phyloP scores from a whole-genome alignment of 306 rosid species.

The Sechiopsis laciniata region DNA sequence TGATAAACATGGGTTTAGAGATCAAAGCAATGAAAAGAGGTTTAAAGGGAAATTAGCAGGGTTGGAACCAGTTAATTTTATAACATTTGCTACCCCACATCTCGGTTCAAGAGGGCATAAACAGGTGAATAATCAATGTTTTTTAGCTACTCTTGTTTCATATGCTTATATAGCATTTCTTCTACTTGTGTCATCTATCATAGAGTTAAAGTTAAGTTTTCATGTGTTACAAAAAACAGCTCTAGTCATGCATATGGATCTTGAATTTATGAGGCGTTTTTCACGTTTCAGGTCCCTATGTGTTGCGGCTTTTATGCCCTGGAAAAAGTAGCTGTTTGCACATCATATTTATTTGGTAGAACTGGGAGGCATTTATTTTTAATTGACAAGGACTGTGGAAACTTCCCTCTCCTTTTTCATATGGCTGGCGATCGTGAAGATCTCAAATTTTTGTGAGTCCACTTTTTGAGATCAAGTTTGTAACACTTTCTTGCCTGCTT shows the following conservation, averaged over 20 bases:
- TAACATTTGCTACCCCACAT: conserved; percentile 80
- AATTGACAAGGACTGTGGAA: conserved; percentile 49
- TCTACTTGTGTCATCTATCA: not conserved
- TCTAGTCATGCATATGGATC: conserved; percentile 6
- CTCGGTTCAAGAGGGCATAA: conserved; percentile 87
- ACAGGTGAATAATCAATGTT: conserved; percentile 41
- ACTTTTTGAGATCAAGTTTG: not conserved
- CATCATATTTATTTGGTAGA: conserved; percentile 57
- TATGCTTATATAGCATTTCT: not conserved
- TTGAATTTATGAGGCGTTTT: conserved; percentile 24
- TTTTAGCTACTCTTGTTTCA: not conserved
- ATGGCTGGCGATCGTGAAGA: conserved; percentile 68
- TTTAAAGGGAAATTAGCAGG: conserved; percentile 64
- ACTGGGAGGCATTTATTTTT: conserved; percentile 72
- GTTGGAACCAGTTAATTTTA: conserved; percentile 70
- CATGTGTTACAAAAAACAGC: not conserved
- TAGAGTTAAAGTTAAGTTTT: no score
- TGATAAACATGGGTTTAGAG: conserved; percentile 31
- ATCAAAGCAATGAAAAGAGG: conserved; percentile 33
- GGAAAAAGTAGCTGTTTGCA: conserved; percentile 55
- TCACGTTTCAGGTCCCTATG: conserved; percentile 53
- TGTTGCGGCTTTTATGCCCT: conserved; percentile 57
- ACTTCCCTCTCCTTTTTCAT: conserved; percentile 77
- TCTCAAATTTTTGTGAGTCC: conserved; percentile 63
- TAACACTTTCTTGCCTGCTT: not conserved